A percentile compares a stretch with the other conserved stretches of the same genome.
phyloP scores from a whole-genome alignment of 2,329 filamentous ascomycete genomes.

The Plenodomus biglobosus region DNA sequence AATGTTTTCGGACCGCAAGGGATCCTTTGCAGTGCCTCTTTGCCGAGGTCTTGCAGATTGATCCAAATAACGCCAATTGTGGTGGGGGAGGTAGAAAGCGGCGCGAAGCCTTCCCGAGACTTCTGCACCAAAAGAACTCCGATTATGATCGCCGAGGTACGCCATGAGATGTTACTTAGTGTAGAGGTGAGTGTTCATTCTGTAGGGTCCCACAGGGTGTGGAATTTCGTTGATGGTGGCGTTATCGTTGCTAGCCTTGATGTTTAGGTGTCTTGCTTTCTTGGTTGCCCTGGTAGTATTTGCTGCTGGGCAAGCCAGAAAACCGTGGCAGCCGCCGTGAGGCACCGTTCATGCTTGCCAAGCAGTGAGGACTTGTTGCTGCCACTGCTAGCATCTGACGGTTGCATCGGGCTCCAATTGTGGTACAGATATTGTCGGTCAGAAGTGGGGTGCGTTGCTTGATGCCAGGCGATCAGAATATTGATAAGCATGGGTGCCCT shows the following conservation, averaged over 20 bases:
- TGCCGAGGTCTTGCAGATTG: background rate
- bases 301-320: no score
- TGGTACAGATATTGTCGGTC: no score
- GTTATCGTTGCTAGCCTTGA: background rate
- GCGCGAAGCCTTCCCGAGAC: slow-evolving; percentile 2
- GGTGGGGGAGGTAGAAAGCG: background rate
- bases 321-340: no score
- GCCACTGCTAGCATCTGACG: no score
- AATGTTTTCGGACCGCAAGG: slow-evolving; percentile 12
- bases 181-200: background rate
- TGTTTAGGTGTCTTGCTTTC: background rate
- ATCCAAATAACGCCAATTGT: background rate
- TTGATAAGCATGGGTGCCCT: background rate
- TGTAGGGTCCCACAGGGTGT: background rate
- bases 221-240: background rate
- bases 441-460: no score
- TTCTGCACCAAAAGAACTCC: slow-evolving; percentile 4
- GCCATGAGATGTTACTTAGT: background rate
- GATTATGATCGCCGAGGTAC: background rate
- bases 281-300: no score
- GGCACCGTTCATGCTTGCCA: no score
- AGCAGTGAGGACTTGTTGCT: no score
- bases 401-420: no score
- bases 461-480: no score
- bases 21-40: background rate